These are phyloP conservation scores for Leccinum fallax DNA, from an alignment of 1,284 basidiomycete genomes.

Conservation along the genomic window DNA sequence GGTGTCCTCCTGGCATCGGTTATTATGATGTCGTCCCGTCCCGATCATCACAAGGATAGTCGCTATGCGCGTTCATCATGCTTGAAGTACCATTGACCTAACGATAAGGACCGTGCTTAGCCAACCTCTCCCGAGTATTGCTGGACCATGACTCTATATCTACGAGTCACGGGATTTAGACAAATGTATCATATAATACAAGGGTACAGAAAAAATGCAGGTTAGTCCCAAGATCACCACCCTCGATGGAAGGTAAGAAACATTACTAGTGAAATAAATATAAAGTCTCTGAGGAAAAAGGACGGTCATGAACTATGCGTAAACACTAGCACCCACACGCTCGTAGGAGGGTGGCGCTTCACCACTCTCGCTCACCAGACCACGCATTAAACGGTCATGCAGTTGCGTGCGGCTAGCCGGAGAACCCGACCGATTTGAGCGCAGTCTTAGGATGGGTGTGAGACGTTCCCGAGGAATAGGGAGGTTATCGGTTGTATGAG, in stretches of 20 bases:
- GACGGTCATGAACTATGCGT: neutral
- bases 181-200: too few species aligned
- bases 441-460: conserved; percentile 39
- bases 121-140: too few species aligned
- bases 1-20: too few species aligned
- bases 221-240: neutral
- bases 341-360: conserved; percentile 67
- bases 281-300: neutral
- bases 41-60: too few species aligned
- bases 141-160: too few species aligned
- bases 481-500: neutral
- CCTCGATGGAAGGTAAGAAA: neutral
- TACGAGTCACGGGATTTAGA: too few species aligned
- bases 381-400: conserved; percentile 63
- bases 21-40: too few species aligned
- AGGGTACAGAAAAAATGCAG: neutral
- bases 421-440: conserved; percentile 33
- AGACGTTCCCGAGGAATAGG: conserved; percentile 24
- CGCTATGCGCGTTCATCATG: too few species aligned
- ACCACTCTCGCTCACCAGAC: conserved; percentile 62
- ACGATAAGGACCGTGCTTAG: too few species aligned
- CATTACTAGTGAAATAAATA: neutral
- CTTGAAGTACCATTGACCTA: too few species aligned
- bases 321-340: neutral
- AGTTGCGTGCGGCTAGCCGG: conserved; percentile 45